Evolutionary conservation across 306 rosid species (phyloP).

Genomic region (Vicia sativa): DNA sequence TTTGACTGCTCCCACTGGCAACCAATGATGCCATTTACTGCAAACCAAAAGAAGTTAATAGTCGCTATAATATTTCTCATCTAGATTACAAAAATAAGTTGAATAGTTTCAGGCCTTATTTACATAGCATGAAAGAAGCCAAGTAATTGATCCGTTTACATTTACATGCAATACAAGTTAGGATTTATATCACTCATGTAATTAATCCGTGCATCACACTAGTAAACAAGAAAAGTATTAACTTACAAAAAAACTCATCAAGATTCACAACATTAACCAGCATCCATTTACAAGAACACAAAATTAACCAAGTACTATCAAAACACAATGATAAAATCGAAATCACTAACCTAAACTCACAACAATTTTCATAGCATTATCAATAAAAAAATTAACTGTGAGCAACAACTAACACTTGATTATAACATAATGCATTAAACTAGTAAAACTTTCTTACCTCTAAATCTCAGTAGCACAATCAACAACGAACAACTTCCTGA

Average conservation of each 20-base stretch:
- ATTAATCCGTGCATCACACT: slow-evolving; percentile 2
- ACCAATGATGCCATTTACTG: slow-evolving; percentile 88
- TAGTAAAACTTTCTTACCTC: slow-evolving; percentile 45
- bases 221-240: not conserved
- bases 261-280: slow-evolving; percentile 14
- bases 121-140: not conserved
- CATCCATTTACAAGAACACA: slow-evolving; percentile 35
- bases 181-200: not conserved
- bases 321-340: slow-evolving; percentile 16
- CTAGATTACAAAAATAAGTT: not conserved
- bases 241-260: slow-evolving; percentile 38
- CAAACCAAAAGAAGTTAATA: slow-evolving; percentile 28
- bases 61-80: not conserved
- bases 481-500: slow-evolving; percentile 43
- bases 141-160: too few species aligned
- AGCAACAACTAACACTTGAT: slow-evolving; percentile 40
- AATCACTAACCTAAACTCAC: slow-evolving; percentile 32
- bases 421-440: slow-evolving; percentile 32
- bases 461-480: slow-evolving; percentile 44
- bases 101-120: not conserved
- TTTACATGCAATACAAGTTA: slow-evolving; percentile 10
- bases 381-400: slow-evolving; percentile 23
- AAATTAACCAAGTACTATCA: slow-evolving; percentile 26
- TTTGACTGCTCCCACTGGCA: slow-evolving; percentile 56
- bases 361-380: slow-evolving; percentile 40